Percentiles rank a stretch among this genome's conserved stretches.
Conservation (phyloP, 164 flowering plant genomes). For the Warburgia ugandensis region DNA sequence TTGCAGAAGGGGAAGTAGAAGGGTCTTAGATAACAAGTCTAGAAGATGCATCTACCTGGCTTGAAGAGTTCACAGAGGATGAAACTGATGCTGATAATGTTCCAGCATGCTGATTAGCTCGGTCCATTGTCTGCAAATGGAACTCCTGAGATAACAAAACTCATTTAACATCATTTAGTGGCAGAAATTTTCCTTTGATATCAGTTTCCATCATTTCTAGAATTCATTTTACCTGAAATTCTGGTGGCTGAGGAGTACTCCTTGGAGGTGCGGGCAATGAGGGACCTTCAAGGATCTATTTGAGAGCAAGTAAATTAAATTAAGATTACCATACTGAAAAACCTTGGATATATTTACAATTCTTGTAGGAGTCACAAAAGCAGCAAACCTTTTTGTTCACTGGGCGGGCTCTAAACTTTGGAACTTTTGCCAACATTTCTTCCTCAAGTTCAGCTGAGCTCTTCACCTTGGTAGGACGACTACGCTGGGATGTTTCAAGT, state of each 20-base stretch:
- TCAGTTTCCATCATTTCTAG: too few relatives aligned
- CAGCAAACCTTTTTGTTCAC: constrained; percentile 69
- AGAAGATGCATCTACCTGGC: constrained; percentile 32
- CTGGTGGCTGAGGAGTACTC: constrained; percentile 67
- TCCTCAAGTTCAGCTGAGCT: constrained; percentile 91
- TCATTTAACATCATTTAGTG: neutral
- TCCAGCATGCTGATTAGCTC: constrained; percentile 69
- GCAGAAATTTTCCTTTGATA: too few relatives aligned
- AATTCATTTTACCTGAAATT: constrained; percentile 58
- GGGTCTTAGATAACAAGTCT: neutral
- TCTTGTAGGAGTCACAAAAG: neutral
- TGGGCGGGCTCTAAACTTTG: constrained; percentile 90
- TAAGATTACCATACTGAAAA: too few relatives aligned
- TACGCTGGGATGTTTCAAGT: constrained; percentile 70
- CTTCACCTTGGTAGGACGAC: constrained; percentile 52
- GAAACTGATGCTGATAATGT: constrained; percentile 53
- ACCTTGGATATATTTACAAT: too few relatives aligned
- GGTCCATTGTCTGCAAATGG: constrained; percentile 74
- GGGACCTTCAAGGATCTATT: constrained; percentile 73
- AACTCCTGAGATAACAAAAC: constrained; percentile 50
- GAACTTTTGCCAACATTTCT: constrained; percentile 93
- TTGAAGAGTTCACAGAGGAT: constrained; percentile 40
- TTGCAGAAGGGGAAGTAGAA: too few relatives aligned
- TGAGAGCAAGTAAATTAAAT: neutral
- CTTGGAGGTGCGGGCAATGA: constrained; percentile 58